phyloP scores from a whole-genome alignment of 257 asterid species.

The Scutellaria galericulata region DNA sequence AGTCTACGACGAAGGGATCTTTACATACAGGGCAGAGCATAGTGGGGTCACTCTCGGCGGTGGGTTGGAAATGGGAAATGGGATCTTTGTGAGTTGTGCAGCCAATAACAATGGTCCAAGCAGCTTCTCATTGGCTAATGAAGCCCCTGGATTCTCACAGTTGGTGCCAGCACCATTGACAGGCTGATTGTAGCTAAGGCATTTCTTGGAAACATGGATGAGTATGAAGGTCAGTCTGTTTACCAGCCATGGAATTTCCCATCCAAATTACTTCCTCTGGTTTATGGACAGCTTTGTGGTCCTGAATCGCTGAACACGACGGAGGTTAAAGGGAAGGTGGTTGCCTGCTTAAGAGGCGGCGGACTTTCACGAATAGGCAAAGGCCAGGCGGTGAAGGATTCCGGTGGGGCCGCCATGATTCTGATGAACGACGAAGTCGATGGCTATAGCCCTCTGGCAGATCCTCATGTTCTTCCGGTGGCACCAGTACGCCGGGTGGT shows the following conservation, averaged over 20 bases:
- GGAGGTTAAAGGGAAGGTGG: conserved; percentile 37
- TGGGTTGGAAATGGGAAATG: conserved; percentile 16
- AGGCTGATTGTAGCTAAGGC: conserved; percentile 27
- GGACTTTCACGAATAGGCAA: neutral
- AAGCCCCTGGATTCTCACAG: conserved; percentile 53
- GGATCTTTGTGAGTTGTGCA: conserved; percentile 42
- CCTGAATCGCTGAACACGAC: conserved; percentile 26
- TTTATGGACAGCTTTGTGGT: conserved; percentile 27
- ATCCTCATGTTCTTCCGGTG: conserved; percentile 50
- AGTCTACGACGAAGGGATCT: conserved; percentile 57
- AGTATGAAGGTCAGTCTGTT: conserved; percentile 40
- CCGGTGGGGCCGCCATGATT: conserved; percentile 51
- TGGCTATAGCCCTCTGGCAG: conserved; percentile 25
- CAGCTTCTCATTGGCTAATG: conserved; percentile 29
- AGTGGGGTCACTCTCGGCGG: conserved; percentile 59
- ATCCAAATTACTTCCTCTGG: conserved; percentile 26
- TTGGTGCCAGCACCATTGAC: conserved; percentile 46
- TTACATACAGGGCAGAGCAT: conserved; percentile 77
- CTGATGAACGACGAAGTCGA: conserved; percentile 18
- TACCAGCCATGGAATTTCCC: conserved; percentile 29
- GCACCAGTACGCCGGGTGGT: conserved; percentile 85
- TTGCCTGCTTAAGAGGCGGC: conserved; percentile 35
- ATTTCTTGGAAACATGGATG: conserved; percentile 39
- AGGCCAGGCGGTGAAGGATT: conserved; percentile 37
- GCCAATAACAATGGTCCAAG: conserved; percentile 42